Evolutionary conservation across 2,329 filamentous ascomycete genomes (phyloP).

Genomic region (Colletotrichum sp.): DNA sequence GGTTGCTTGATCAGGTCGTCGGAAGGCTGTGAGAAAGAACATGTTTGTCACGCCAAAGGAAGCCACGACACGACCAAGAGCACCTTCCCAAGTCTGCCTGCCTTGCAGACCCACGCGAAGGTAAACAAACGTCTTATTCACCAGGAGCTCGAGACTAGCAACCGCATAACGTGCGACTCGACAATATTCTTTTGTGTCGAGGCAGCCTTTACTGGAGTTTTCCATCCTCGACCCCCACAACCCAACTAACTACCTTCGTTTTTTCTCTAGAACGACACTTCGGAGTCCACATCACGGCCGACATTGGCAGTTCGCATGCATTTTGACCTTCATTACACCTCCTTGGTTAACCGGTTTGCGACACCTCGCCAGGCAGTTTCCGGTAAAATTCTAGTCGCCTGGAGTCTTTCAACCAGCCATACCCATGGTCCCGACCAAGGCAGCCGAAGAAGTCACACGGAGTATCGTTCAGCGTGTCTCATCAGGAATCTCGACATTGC

Average conservation of each 20-base stretch:
- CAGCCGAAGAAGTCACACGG: neutral
- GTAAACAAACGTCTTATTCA: neutral
- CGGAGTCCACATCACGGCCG: neutral
- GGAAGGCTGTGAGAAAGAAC: neutral
- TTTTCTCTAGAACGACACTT: neutral
- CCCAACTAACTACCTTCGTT: neutral
- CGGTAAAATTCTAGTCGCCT: neutral
- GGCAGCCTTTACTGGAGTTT: neutral
- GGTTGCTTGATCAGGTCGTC: neutral
- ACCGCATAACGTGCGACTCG: neutral
- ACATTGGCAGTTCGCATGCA: neutral
- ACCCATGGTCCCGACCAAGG: neutral
- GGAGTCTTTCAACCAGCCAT: neutral
- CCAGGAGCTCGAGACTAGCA: neutral
- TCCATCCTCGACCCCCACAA: neutral
- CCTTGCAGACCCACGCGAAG: neutral
- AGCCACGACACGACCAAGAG: neutral
- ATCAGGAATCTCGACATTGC: neutral
- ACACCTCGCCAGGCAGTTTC: neutral
- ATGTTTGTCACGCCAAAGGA: neutral
- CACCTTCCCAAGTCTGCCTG: neutral
- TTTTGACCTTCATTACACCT: neutral
- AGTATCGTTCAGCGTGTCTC: neutral
- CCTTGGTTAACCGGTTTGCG: neutral
- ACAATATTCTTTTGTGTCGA: neutral